phyloP scores from a whole-genome alignment of 257 asterid species.

The Orobanche coerulescens region DNA sequence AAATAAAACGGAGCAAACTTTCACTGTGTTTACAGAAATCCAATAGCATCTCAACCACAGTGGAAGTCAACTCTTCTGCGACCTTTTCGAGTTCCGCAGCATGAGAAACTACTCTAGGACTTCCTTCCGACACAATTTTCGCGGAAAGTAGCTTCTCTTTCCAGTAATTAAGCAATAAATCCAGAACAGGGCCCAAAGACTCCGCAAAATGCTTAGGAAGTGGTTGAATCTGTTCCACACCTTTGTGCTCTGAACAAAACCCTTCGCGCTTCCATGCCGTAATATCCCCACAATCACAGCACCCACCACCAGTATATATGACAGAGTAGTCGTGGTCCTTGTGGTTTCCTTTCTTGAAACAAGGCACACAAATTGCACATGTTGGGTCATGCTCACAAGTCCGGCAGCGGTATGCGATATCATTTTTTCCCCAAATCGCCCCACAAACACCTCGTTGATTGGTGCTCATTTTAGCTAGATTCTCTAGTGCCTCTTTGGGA shows the following conservation, averaged over 20 bases:
- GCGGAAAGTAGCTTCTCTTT: slow-evolving; percentile 41
- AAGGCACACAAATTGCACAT: slow-evolving; percentile 94
- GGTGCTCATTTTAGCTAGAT: slow-evolving; percentile 45
- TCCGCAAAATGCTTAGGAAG: slow-evolving; percentile 55
- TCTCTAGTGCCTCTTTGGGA: slow-evolving; percentile 47
- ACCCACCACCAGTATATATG: slow-evolving; percentile 87
- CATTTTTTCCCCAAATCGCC: slow-evolving; percentile 82
- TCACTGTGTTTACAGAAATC: slow-evolving; percentile 72
- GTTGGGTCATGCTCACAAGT: slow-evolving; percentile 96
- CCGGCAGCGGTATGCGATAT: slow-evolving; percentile 84
- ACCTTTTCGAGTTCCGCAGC: slow-evolving; percentile 33
- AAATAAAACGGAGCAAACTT: slow-evolving; percentile 85
- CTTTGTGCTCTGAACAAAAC: slow-evolving; percentile 91
- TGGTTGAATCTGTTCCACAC: slow-evolving; percentile 78
- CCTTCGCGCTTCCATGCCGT: slow-evolving; percentile 99
- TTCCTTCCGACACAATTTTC: slow-evolving; percentile 31
- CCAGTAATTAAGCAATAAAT: slow-evolving; percentile 64
- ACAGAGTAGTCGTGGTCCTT: slow-evolving; percentile 87
- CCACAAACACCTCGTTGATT: slow-evolving; percentile 89
- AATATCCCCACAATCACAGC: slow-evolving; percentile 99
- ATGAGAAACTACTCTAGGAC: slow-evolving; percentile 30
- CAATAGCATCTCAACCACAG: slow-evolving; percentile 71
- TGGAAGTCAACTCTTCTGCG: slow-evolving; percentile 64
- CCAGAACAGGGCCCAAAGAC: slow-evolving; percentile 75
- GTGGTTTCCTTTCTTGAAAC: slow-evolving; percentile 90